These are phyloP conservation scores for Entomophthora muscae DNA, from an alignment of 371 early-diverging fungal species.

Conservation along the genomic window DNA sequence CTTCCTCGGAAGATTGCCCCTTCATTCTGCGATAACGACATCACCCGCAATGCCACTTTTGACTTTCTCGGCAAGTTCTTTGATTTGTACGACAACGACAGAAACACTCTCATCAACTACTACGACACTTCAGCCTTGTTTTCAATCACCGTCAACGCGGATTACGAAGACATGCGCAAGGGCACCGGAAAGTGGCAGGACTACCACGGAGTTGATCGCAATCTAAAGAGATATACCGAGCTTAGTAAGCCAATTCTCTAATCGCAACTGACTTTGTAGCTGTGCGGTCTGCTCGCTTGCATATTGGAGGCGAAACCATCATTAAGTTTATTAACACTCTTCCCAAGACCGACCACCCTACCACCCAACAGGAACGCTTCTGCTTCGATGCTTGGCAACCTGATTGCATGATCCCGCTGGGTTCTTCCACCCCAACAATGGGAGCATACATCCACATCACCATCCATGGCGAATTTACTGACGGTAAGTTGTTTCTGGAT, in stretches of 20 bases:
- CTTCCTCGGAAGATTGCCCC: background rate
- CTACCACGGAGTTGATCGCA: background rate
- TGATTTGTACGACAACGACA: background rate
- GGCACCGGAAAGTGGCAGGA: background rate
- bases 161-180: background rate
- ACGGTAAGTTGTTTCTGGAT: background rate
- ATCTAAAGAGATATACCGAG: background rate
- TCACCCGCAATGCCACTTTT: background rate
- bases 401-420: background rate
- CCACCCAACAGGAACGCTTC: background rate
- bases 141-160: background rate
- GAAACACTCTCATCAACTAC: background rate
- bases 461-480: conserved; percentile 5
- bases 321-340: background rate
- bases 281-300: background rate
- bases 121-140: background rate
- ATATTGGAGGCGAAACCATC: background rate
- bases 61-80: background rate
- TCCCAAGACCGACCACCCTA: background rate
- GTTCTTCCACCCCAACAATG: background rate
- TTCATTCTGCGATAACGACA: background rate
- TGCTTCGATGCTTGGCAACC: background rate
- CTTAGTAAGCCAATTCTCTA: background rate
- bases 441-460: background rate
- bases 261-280: background rate